Conservation (phyloP, 2,329 filamentous ascomycete genomes). For the Aureobasidium vineae region DNA sequence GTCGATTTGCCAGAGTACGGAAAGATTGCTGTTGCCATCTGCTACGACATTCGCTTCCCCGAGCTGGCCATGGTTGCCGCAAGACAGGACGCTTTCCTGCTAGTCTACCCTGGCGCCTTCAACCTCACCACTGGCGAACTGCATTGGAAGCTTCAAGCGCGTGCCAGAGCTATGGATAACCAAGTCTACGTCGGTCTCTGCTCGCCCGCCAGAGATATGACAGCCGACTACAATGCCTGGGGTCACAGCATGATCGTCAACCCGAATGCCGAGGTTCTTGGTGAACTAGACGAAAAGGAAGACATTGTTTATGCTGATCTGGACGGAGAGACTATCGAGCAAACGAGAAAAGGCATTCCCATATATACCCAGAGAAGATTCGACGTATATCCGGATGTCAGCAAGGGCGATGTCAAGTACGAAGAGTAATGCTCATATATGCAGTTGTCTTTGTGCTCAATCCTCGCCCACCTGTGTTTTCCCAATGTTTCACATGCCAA, state of each 20-base stretch:
- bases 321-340: conserved; percentile 64
- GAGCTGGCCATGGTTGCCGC: conserved; percentile 89
- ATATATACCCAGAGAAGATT: conserved; percentile 82
- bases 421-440: conserved; percentile 33
- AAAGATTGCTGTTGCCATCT: conserved; percentile 83
- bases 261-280: conserved; percentile 79
- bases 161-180: conserved; percentile 86
- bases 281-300: conserved; percentile 75
- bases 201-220: conserved; percentile 78
- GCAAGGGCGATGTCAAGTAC: conserved; percentile 51
- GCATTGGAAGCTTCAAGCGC: conserved; percentile 83
- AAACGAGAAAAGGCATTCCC: conserved; percentile 79
- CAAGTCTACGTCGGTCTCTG: conserved; percentile 92
- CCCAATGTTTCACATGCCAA: background rate
- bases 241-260: conserved; percentile 88
- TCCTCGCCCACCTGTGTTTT: background rate
- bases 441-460: background rate
- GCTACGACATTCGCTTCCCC: conserved; percentile 96
- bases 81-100: conserved; percentile 77
- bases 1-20: conserved; percentile 88
- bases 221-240: conserved; percentile 80
- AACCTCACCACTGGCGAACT: conserved; percentile 89
- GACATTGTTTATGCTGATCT: conserved; percentile 72
- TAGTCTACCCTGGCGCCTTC: conserved; percentile 96
- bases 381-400: conserved; percentile 93